phyloP scores from a whole-genome alignment of 768 basidiomycete species.

The Lactarius psammicola region DNA sequence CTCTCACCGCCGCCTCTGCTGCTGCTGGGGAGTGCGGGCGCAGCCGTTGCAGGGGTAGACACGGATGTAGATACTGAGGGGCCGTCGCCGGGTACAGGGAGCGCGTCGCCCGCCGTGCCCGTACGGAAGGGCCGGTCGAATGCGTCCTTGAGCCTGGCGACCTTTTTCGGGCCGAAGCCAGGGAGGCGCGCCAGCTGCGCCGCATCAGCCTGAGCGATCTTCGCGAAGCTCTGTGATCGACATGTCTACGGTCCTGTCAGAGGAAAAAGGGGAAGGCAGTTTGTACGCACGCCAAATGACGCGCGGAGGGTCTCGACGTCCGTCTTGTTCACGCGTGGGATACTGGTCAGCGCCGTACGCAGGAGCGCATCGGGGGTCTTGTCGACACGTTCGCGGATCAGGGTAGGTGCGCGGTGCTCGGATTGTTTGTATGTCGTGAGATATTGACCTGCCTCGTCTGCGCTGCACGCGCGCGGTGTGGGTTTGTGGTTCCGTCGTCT shows the following conservation, averaged over 20 bases:
- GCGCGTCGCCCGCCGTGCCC: slow-evolving; percentile 48
- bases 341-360: slow-evolving; percentile 78
- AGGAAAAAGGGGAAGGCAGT: not conserved
- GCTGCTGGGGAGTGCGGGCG: not conserved
- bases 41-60: not conserved
- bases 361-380: slow-evolving; percentile 83
- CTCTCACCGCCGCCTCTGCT: no score
- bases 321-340: slow-evolving; percentile 95
- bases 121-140: slow-evolving; percentile 88
- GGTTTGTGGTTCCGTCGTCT: not conserved
- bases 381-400: slow-evolving; percentile 93
- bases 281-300: slow-evolving; percentile 78
- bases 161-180: slow-evolving; percentile 93
- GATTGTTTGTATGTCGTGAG: slow-evolving; percentile 89
- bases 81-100: slow-evolving; percentile 17
- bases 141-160: slow-evolving; percentile 84
- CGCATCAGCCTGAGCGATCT: slow-evolving; percentile 68
- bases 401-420: slow-evolving; percentile 88
- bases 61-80: slow-evolving; percentile 15
- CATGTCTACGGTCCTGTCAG: not conserved
- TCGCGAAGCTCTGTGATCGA: slow-evolving; percentile 70
- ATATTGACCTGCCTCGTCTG: slow-evolving; percentile 91
- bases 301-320: slow-evolving; percentile 91
- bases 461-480: slow-evolving; percentile 43
- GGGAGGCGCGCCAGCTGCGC: slow-evolving; percentile 81